Evolutionary conservation across 148 eudicot species (phyloP), one percentile per base, ranked within the genome.

Genomic region (Rhododendron mucronatum): DNA sequence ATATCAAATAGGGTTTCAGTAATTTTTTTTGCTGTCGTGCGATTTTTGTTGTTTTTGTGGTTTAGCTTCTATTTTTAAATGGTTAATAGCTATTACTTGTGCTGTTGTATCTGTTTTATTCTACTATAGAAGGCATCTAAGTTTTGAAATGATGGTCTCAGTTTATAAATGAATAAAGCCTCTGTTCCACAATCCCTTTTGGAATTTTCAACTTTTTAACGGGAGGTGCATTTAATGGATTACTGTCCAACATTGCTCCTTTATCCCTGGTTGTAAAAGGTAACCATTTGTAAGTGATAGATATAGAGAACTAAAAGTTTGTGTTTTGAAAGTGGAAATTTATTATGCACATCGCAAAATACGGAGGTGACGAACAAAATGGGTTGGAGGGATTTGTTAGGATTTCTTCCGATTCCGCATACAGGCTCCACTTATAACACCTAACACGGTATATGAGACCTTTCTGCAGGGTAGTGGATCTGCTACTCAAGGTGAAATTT

Each of bases 401-500:
- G 76, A 14, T 71, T 71, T 75, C 47, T 39, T 75, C 78, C 47
- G 15, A 75, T 37, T 30, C 30, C 9, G 20, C 48, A 20, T 37
- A 16, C n/a, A 75, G n/a, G n/a, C 16, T 75, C 23, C 39, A 35
- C 11, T 78, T 28, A 33, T 48, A 80, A 47, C 47, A n/a, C 30
- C 37, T 44, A 12, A 86, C 81, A 80, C 79, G 39, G n/a, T 41
- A 80, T 86, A 33, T 78, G 78, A 37, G 39, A 69, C 84, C 45
- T 65, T 88, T 83, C 26, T 90, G 87, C 94, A 97, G 99, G 98
- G 98, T 77, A 93, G 88, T 92, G 95, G 95, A 63, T 86, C 95
- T 87, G 94, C 98, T 86, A 87, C 95, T 76, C 98, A 95, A 89
- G 98, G 96, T 86, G 98, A 97, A 91, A 97, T 97, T 88, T 97